Base-by-base conservation (phyloP, 2,329 filamentous ascomycete genomes). In the Fusarium nematophilum region DNA sequence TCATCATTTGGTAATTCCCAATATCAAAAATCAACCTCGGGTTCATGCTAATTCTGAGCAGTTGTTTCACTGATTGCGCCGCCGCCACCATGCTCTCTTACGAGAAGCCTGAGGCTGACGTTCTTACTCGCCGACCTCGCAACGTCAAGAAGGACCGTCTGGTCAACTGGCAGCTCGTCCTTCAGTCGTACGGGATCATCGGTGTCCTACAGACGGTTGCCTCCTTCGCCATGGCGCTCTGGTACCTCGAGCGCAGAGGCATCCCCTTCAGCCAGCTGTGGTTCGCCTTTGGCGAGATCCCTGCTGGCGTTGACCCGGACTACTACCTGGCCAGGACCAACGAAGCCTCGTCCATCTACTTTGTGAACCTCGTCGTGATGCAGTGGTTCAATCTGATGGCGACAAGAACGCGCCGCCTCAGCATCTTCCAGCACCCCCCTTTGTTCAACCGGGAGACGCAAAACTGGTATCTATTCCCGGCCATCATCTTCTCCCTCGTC, bases 281-380 rank as follows among this genome's bases (percentile, higher is more conserved):
- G 88, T 88, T 94, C 71, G 81, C 82, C 17, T 92, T 90, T 68
- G 87, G 87, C 44, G 67, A 73, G 3, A 66, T 82, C 4, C 83
- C 82, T 9, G 79, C 66, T 52, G 77, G 70, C 69, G 79, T 85
- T 9, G 81, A 84, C 45, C 73, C 81, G 2, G 84, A 84, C 38
- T 83, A 81, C 51, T 85, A 87, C 66, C 76, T 75, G 0, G 72
- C 77, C 23, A 81, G 84, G 59, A 76, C 90, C 18, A 89, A 88
- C 59, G 81, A 84, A 57, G 89, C 89, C 0, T 89, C 85, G 30
- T 90, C 87, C 13, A 88, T 94, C 56, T 93, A 93, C 74, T 93
- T 93, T 66, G 84, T 93, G 64, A 93, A 88, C 55, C 78, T 94
- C 17, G 90, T 94, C 3, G 87, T 93, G 42, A 92, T 93, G 59